Percentiles rank a stretch among this genome's conserved stretches.
Evolutionary conservation across 2,329 filamentous ascomycete genomes (phyloP).

Genomic region (Penicillium occitanis): DNA sequence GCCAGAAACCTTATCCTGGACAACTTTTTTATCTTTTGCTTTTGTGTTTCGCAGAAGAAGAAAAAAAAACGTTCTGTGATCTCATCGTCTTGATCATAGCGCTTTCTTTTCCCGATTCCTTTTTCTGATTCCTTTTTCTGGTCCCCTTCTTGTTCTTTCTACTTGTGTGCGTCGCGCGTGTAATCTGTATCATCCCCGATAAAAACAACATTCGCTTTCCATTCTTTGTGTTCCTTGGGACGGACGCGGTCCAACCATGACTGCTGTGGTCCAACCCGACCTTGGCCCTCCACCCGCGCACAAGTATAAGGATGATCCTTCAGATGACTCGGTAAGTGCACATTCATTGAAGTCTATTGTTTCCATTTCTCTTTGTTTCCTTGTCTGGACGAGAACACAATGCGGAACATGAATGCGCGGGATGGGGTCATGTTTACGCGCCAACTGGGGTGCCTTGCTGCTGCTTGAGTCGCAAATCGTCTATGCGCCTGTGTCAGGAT

Average conservation of each 20-base stretch:
- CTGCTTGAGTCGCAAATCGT: not conserved
- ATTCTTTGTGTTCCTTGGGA: slow-evolving; percentile 21
- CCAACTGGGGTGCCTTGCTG: slow-evolving; percentile 4
- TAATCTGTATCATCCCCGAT: slow-evolving; percentile 8
- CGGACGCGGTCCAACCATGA: slow-evolving; percentile 38
- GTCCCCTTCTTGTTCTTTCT: not conserved
- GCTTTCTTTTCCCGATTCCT: not conserved
- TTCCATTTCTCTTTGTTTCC: slow-evolving; percentile 23
- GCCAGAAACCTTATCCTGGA: slow-evolving; percentile 21
- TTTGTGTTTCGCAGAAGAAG: not conserved
- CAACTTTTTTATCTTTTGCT: slow-evolving; percentile 2
- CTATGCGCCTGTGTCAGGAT: not conserved
- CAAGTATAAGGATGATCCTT: slow-evolving; percentile 51
- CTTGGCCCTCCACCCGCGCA: slow-evolving; percentile 37
- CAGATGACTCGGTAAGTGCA: slow-evolving; percentile 49
- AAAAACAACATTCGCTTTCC: slow-evolving; percentile 2
- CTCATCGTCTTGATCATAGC: slow-evolving; percentile 15
- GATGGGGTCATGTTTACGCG: not conserved
- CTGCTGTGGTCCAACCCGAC: slow-evolving; percentile 47
- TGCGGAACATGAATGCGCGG: not conserved
- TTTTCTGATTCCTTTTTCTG: too few species aligned
- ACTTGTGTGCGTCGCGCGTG: not conserved
- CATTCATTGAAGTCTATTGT: slow-evolving; percentile 23
- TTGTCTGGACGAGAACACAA: slow-evolving; percentile 22
- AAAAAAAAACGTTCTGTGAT: slow-evolving; percentile 14